These are phyloP conservation scores for Inonotus hispidus DNA, from an alignment of 1,284 basidiomycete genomes.

Conservation along the genomic window DNA sequence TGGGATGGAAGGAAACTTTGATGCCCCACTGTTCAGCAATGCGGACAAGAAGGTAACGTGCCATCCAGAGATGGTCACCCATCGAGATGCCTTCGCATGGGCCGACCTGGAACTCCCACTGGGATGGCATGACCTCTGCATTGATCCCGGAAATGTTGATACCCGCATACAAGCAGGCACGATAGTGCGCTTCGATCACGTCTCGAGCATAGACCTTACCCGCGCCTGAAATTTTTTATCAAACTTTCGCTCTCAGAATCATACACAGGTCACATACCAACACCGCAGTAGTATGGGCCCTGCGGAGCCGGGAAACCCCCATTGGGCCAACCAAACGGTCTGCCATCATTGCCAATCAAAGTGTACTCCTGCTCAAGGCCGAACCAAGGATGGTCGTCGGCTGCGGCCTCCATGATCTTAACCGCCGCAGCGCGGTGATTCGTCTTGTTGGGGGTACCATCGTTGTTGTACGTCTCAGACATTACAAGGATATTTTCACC, in stretches of 20 bases:
- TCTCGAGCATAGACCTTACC: slow-evolving; percentile 99
- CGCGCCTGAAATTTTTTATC: slow-evolving; percentile 48
- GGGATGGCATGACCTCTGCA: slow-evolving; percentile 99
- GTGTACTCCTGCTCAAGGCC: slow-evolving; percentile 99
- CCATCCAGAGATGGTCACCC: slow-evolving; percentile 99
- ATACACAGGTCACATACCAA: slow-evolving; percentile 56
- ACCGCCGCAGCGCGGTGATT: slow-evolving; percentile 91
- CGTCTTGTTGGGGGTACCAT: slow-evolving; percentile 96
- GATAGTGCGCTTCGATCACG: slow-evolving; percentile 98
- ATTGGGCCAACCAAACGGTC: slow-evolving; percentile 95
- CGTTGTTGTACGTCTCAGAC: slow-evolving; percentile 97
- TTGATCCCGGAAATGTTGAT: slow-evolving; percentile 99
- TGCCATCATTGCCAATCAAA: slow-evolving; percentile 90
- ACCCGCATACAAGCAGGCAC: slow-evolving; percentile 93
- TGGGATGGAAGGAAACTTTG: slow-evolving; percentile 99
- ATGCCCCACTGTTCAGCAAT: slow-evolving; percentile 98
- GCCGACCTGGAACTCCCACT: slow-evolving; percentile 99
- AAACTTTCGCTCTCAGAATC: neutral
- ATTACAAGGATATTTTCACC: slow-evolving; percentile 98
- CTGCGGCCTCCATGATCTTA: slow-evolving; percentile 91
- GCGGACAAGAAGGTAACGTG: slow-evolving; percentile 88
- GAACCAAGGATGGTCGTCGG: slow-evolving; percentile 89
- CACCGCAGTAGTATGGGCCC: slow-evolving; percentile 99
- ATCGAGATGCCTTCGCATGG: slow-evolving; percentile 97
- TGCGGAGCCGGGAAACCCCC: slow-evolving; percentile 99